These are phyloP conservation scores for Phialemoniopsis sp. DNA, from an alignment of 2,329 filamentous ascomycete genomes.

Conservation along the genomic window DNA sequence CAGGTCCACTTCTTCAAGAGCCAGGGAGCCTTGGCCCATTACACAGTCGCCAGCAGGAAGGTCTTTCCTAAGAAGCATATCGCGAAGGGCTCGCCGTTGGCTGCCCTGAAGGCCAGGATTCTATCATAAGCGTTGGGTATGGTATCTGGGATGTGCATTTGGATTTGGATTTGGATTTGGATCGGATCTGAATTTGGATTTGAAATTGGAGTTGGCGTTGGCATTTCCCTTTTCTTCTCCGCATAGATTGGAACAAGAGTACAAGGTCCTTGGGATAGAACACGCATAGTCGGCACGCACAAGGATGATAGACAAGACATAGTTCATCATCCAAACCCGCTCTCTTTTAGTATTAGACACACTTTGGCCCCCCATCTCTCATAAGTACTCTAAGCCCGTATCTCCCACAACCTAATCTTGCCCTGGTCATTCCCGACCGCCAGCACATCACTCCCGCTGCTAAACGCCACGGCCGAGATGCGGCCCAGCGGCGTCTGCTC, in stretches of 20 bases:
- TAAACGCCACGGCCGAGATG: constrained; percentile 71
- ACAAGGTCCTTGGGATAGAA: too few relatives aligned
- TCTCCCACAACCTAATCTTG: constrained; percentile 88
- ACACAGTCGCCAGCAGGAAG: constrained; percentile 28
- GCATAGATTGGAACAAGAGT: too few relatives aligned
- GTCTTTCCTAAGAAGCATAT: constrained; percentile 42
- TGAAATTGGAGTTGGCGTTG: not conserved
- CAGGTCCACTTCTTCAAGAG: constrained; percentile 25
- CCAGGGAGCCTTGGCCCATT: constrained; percentile 23
- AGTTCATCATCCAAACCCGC: too few relatives aligned
- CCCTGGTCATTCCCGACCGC: constrained; percentile 87
- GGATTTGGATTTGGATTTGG: not conserved
- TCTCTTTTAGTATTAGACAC: too few relatives aligned
- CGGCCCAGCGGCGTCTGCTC: constrained; percentile 82
- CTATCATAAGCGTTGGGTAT: constrained; percentile 2
- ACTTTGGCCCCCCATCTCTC: too few relatives aligned
- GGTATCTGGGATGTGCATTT: not conserved
- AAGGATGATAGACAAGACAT: too few relatives aligned
- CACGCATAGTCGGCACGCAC: too few relatives aligned
- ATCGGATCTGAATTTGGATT: not conserved
- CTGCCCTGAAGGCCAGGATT: constrained; percentile 28
- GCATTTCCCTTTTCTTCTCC: too few relatives aligned
- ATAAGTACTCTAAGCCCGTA: constrained; percentile 64
- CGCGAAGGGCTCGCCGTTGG: constrained; percentile 31
- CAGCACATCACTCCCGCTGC: constrained; percentile 61